These are phyloP conservation scores for Pyrus communis DNA, from an alignment of 306 rosid species.

Conservation along the genomic window DNA sequence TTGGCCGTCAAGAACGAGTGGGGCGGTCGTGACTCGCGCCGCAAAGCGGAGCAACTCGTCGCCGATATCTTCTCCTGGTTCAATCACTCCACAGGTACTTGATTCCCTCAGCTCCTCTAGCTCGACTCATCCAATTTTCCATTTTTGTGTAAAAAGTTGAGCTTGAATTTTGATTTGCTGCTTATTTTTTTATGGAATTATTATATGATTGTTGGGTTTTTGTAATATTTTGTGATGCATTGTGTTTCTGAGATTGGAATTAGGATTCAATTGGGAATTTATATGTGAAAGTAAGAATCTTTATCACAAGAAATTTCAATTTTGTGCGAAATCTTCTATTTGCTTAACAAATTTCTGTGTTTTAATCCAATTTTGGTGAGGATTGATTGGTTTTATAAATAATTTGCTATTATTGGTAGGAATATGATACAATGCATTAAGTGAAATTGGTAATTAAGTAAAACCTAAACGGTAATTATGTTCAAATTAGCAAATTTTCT, in stretches of 20 bases:
- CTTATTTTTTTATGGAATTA: background rate
- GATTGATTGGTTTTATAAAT: background rate
- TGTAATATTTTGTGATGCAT: background rate
- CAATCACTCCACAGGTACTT: conserved; percentile 37
- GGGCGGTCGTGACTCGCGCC: conserved; percentile 63
- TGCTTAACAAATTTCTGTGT: too few species aligned
- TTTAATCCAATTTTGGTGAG: background rate
- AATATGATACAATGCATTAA: background rate
- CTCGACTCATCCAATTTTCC: background rate
- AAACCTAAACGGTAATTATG: background rate
- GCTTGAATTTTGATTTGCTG: background rate
- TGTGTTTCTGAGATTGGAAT: background rate
- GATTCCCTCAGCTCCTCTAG: background rate
- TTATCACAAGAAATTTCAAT: too few species aligned
- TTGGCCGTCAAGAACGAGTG: conserved; percentile 60
- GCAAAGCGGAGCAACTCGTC: conserved; percentile 37
- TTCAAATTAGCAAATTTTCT: background rate
- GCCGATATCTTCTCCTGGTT: conserved; percentile 42
- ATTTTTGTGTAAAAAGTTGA: background rate
- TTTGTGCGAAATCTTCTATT: background rate
- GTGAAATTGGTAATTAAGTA: background rate
- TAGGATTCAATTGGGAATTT: background rate
- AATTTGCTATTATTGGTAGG: background rate
- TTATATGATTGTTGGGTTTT: background rate
- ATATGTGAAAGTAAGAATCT: background rate